A percentile compares a stretch with the other conserved stretches of the same genome.
phyloP scores from a whole-genome alignment of 2,329 filamentous ascomycete genomes.

The Sporothrix curviconia region DNA sequence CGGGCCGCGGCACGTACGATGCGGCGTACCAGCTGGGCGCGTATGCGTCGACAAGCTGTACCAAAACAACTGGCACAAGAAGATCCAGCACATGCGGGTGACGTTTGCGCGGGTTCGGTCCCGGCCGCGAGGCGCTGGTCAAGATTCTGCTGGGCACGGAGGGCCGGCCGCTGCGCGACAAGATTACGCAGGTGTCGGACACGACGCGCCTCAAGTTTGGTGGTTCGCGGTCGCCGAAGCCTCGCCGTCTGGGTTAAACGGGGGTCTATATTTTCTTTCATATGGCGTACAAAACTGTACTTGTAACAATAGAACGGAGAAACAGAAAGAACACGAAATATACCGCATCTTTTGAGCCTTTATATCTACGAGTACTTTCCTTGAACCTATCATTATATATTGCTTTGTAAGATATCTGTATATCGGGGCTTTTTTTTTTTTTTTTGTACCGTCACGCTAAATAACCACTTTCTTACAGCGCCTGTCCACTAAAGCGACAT shows the following conservation, averaged over 20 bases:
- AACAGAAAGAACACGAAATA: not conserved
- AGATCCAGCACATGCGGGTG: slow-evolving; percentile 73
- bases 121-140: slow-evolving; percentile 77
- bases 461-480: not conserved
- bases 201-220: slow-evolving; percentile 90
- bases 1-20: slow-evolving; percentile 75
- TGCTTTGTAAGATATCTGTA: slow-evolving; percentile 1
- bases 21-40: slow-evolving; percentile 84
- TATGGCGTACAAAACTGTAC: not conserved
- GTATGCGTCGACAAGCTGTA: slow-evolving; percentile 80
- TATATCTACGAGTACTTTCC: too few relatives aligned
- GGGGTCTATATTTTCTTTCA: too few relatives aligned
- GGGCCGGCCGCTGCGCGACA: slow-evolving; percentile 65
- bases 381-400: not conserved
- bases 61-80: slow-evolving; percentile 68
- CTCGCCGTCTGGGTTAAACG: slow-evolving; percentile 65
- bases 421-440: slow-evolving; percentile 3
- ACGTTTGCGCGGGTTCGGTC: slow-evolving; percentile 78
- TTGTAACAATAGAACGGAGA: not conserved
- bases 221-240: slow-evolving; percentile 78
- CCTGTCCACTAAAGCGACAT: not conserved
- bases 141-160: slow-evolving; percentile 87
- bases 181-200: slow-evolving; percentile 77
- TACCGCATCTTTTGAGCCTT: not conserved
- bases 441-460: not conserved